Conservation (phyloP, 1,139 yeast species). For the Suhomyces chickasaworum region DNA sequence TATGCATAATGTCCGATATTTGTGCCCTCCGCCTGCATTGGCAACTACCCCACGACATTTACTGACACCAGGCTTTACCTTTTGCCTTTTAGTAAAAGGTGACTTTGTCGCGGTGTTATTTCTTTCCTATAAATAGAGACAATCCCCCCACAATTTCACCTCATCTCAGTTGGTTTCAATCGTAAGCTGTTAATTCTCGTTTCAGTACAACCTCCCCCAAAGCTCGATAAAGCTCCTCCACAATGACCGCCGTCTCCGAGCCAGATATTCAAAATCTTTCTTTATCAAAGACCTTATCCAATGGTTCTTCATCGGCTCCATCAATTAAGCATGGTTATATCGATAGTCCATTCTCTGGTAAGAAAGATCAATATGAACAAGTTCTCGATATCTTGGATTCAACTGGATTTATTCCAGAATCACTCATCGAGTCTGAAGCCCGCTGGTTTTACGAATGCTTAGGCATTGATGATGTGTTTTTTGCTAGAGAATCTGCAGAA, state of each 20-base stretch:
- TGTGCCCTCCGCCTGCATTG: background rate
- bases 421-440: slow-evolving; percentile 81
- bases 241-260: slow-evolving; percentile 13
- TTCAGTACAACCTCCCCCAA: background rate
- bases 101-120: too few relatives aligned
- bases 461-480: slow-evolving; percentile 91
- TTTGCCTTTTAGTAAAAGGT: too few relatives aligned
- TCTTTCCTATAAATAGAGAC: slow-evolving; percentile 1
- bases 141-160: slow-evolving; percentile 3
- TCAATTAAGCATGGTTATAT: slow-evolving; percentile 62
- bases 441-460: slow-evolving; percentile 85
- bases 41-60: slow-evolving; percentile 1
- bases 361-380: slow-evolving; percentile 75
- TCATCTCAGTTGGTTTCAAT: background rate
- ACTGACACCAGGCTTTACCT: background rate
- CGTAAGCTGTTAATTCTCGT: background rate
- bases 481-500: slow-evolving; percentile 79
- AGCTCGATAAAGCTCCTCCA: slow-evolving; percentile 1
- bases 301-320: slow-evolving; percentile 32
- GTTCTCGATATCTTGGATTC: slow-evolving; percentile 82
- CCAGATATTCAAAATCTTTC: slow-evolving; percentile 29
- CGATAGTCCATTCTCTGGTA: slow-evolving; percentile 75
- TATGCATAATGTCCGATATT: background rate
- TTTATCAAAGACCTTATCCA: slow-evolving; percentile 31
- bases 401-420: slow-evolving; percentile 87